These are phyloP conservation scores for Candida broadrunensis DNA, from an alignment of 805 yeast genomes.

Conservation along the genomic window DNA sequence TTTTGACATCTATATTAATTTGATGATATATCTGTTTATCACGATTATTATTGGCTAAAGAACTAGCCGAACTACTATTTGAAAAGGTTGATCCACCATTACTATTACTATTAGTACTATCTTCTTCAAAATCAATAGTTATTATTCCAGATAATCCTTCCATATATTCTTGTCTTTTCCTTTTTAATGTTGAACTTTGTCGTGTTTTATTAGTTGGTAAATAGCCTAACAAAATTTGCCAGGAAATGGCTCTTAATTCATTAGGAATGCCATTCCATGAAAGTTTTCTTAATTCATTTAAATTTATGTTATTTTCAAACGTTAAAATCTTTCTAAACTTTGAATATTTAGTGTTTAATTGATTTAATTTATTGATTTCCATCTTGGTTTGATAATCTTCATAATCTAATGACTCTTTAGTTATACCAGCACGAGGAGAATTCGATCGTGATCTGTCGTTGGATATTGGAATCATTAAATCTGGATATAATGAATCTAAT, in stretches of 20 bases:
- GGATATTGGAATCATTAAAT: slow-evolving; percentile 23
- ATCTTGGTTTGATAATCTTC: slow-evolving; percentile 36
- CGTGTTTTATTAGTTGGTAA: slow-evolving; percentile 82
- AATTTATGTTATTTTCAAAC: slow-evolving; percentile 51
- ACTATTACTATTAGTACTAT: slow-evolving; percentile 12
- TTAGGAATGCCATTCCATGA: slow-evolving; percentile 95
- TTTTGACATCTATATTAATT: slow-evolving; percentile 88
- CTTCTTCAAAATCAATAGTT: slow-evolving; percentile 41
- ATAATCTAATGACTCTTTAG: slow-evolving; percentile 9
- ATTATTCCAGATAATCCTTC: slow-evolving; percentile 66
- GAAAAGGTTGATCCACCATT: slow-evolving; percentile 4
- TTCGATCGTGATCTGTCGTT: slow-evolving; percentile 1
- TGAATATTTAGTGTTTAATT: slow-evolving; percentile 57
- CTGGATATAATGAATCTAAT: slow-evolving; percentile 37
- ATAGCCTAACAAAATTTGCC: slow-evolving; percentile 91
- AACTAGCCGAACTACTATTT: slow-evolving; percentile 20
- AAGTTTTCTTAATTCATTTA: slow-evolving; percentile 67
- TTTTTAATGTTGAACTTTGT: slow-evolving; percentile 61
- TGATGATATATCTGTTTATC: slow-evolving; percentile 86
- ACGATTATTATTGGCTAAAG: slow-evolving; percentile 9
- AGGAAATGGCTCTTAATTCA: slow-evolving; percentile 73
- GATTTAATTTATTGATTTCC: slow-evolving; percentile 55
- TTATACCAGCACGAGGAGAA: neutral
- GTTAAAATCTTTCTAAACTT: slow-evolving; percentile 64
- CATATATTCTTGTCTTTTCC: slow-evolving; percentile 82